Conservation (phyloP, 805 yeast species). For the Candida tallmaniae region DNA sequence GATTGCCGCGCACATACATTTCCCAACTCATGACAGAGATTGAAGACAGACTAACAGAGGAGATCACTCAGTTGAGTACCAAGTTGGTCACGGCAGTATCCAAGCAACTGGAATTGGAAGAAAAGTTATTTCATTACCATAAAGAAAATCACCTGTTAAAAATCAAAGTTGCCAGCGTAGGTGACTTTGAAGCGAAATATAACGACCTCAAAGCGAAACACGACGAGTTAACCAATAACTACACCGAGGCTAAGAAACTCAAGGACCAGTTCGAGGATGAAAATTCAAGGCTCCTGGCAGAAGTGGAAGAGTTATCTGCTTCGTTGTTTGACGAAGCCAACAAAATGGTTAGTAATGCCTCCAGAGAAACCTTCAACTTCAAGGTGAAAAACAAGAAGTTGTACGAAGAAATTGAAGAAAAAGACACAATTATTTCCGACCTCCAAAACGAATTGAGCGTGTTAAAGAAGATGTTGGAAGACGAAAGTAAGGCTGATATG, state of each 20-base stretch:
- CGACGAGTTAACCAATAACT: not conserved
- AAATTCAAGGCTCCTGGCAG: slow-evolving; percentile 57
- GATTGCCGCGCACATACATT: too few species aligned
- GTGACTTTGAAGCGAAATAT: slow-evolving; percentile 25
- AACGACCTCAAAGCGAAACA: slow-evolving; percentile 27
- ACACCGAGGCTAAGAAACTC: slow-evolving; percentile 10
- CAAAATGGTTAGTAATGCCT: slow-evolving; percentile 76
- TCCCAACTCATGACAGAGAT: slow-evolving; percentile 2
- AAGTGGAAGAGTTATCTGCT: slow-evolving; percentile 75
- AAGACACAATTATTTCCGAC: slow-evolving; percentile 60
- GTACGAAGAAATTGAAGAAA: slow-evolving; percentile 53
- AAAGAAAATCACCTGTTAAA: slow-evolving; percentile 29
- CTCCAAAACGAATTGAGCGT: slow-evolving; percentile 64
- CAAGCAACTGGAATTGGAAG: slow-evolving; percentile 53
- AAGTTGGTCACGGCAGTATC: slow-evolving; percentile 57
- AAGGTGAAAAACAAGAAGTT: slow-evolving; percentile 57
- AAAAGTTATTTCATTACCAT: slow-evolving; percentile 36
- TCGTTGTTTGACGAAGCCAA: slow-evolving; percentile 82
- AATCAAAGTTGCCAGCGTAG: slow-evolving; percentile 17
- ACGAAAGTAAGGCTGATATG: slow-evolving; percentile 14
- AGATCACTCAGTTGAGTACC: slow-evolving; percentile 55
- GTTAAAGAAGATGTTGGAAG: slow-evolving; percentile 55
- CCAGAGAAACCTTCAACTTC: slow-evolving; percentile 57
- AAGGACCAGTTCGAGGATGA: slow-evolving; percentile 54
- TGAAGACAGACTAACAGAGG: slow-evolving; percentile 42